Evolutionary conservation across 495 filamentous ascomycete genomes (phyloP).

Genomic region (Trichocladium antarcticum): DNA sequence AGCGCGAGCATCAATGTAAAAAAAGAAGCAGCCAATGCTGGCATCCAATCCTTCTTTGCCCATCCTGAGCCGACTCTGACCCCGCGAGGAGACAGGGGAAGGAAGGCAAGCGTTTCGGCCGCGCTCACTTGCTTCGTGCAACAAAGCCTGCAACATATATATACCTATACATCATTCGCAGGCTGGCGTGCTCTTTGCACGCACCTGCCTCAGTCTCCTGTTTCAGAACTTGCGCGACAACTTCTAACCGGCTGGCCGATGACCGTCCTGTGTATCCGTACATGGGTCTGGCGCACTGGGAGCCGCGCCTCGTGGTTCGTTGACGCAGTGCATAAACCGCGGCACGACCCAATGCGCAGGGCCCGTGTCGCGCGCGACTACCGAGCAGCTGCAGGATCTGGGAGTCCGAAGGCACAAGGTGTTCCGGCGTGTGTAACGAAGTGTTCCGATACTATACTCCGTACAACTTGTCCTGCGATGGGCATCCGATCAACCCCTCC

Average conservation of each 20-base stretch:
- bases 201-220: constrained; percentile 17
- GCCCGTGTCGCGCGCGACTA: constrained; percentile 19
- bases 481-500: background rate
- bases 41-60: constrained; percentile 4
- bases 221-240: constrained; percentile 22
- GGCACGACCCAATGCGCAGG: constrained; percentile 19
- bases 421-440: no score
- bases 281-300: constrained; percentile 10
- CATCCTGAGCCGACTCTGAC: background rate
- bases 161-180: constrained; percentile 5
- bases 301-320: background rate
- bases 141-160: background rate
- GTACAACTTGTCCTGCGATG: no score
- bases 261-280: background rate
- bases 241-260: constrained; percentile 13
- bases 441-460: no score
- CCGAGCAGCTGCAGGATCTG: background rate
- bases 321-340: constrained; percentile 18
- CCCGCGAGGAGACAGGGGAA: background rate
- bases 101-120: constrained; percentile 16
- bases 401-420: no score
- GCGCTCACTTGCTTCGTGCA: background rate
- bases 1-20: constrained; percentile 26
- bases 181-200: background rate
- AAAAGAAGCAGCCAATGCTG: constrained; percentile 22